Base-by-base conservation (phyloP, 192 early-diverging fungal species). In the Dissophora ornata region DNA sequence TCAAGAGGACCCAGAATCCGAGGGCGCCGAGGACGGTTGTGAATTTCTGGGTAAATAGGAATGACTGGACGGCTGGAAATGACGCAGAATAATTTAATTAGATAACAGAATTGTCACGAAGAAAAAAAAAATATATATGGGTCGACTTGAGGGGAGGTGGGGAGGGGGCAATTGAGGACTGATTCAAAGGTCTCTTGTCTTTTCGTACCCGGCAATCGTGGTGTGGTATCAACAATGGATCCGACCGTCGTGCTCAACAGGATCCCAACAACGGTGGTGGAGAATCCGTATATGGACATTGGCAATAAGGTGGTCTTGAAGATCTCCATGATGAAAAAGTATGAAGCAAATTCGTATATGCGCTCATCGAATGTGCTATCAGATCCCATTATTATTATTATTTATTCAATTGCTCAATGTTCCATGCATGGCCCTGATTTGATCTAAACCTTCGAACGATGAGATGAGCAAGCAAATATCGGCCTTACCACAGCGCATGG, bases 311-410 rank as follows among this genome's bases (percentile, higher is more conserved):
- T 73, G 1, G 69, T 73, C 30, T 63, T 58, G 57, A 80, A 80
- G 40, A 80, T 67, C 53, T 80, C 69, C 49, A 73, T 73, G 46
- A 80, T 58, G 40, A 80, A 80, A 22, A 80, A 63, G 48, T 61
- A 71, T n/a, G 69, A 65, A 16, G 68, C 79, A 57, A 80, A 80
- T 26, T 80, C 79, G 42, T 71, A 80, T 13, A 68, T 36, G 19
- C 79, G 53, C 24, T 80, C 79, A 16, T 67, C 64, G 32, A 70
- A 80, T 1, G 79, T 73, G n/a, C 69, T 65, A 29, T 18, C 18
- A 28, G n/a, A n/a, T n/a, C n/a, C n/a, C n/a, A n/a, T n/a, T n/a
- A n/a, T n/a, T n/a, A n/a, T n/a, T n/a, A n/a, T n/a, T n/a, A n/a
- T n/a, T n/a, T n/a, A n/a, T n/a, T n/a, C n/a, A n/a, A n/a, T n/a